phyloP scores from a whole-genome alignment of 1,139 yeast genomes.

The Dujonia santamariae region DNA sequence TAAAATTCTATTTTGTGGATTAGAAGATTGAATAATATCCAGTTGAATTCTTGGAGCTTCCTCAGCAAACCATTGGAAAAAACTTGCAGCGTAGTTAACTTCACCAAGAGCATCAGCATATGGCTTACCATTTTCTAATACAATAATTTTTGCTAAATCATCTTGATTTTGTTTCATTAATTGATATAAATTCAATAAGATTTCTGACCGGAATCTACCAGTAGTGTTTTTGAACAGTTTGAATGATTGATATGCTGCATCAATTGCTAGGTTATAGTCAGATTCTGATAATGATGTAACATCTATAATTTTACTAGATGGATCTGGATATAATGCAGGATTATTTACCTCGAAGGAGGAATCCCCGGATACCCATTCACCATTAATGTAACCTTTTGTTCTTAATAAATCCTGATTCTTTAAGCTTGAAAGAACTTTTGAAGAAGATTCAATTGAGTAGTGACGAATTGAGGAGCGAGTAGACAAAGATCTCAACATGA shows the following conservation, averaged over 20 bases:
- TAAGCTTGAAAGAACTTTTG: slow-evolving; percentile 18
- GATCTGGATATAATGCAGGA: slow-evolving; percentile 36
- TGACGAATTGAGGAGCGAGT: slow-evolving; percentile 3
- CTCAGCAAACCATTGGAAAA: slow-evolving; percentile 85
- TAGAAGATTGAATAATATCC: slow-evolving; percentile 64
- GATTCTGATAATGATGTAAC: slow-evolving; percentile 33
- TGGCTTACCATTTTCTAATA: slow-evolving; percentile 86
- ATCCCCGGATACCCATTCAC: slow-evolving; percentile 35
- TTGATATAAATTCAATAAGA: slow-evolving; percentile 39
- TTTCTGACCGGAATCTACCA: slow-evolving; percentile 36
- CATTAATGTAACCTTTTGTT: slow-evolving; percentile 43
- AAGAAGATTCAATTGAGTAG: slow-evolving; percentile 13
- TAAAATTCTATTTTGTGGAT: slow-evolving; percentile 54
- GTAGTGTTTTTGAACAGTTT: slow-evolving; percentile 33
- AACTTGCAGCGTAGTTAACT: slow-evolving; percentile 71
- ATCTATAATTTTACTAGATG: slow-evolving; percentile 30
- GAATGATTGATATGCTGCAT: slow-evolving; percentile 36
- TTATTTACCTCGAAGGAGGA: slow-evolving; percentile 38
- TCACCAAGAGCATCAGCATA: slow-evolving; percentile 75
- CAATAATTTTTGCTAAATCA: slow-evolving; percentile 70
- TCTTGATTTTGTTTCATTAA: slow-evolving; percentile 64
- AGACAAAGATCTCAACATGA: slow-evolving; percentile 2
- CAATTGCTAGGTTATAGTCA: slow-evolving; percentile 40
- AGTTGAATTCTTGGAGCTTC: slow-evolving; percentile 81
- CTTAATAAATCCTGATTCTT: slow-evolving; percentile 30